phyloP scores from a whole-genome alignment of 2,329 filamentous ascomycete species.

The Sporothrix sp. region DNA sequence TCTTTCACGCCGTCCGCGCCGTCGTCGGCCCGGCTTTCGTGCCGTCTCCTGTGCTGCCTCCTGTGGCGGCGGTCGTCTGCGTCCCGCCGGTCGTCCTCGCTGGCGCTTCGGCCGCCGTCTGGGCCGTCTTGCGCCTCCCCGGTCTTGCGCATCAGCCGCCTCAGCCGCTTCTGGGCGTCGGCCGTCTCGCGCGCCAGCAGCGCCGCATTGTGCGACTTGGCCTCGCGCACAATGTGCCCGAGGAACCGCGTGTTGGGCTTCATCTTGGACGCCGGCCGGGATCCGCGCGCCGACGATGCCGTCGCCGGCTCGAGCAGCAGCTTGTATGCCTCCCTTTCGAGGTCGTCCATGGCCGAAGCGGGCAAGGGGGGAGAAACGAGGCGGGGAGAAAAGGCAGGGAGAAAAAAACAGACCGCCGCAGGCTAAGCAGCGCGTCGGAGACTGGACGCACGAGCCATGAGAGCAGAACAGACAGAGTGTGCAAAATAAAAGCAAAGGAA shows the following conservation, averaged over 20 bases:
- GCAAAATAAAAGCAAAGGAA: not conserved
- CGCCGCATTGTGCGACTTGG: conserved; percentile 79
- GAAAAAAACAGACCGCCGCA: not conserved
- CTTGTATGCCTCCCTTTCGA: conserved; percentile 12
- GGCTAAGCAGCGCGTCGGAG: too few species aligned
- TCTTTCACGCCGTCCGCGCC: not conserved
- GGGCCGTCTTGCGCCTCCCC: not conserved
- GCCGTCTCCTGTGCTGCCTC: not conserved
- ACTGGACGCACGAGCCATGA: too few species aligned
- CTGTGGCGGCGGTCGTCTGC: not conserved
- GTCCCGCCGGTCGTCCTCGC: not conserved
- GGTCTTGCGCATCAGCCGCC: conserved; percentile 35
- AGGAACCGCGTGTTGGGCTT: conserved; percentile 91
- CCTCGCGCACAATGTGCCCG: conserved; percentile 77
- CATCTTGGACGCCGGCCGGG: conserved; percentile 56
- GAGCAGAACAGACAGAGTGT: too few species aligned
- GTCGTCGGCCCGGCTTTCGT: not conserved
- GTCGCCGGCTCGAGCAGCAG: conserved; percentile 11
- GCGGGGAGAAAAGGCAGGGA: not conserved
- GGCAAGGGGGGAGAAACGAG: not conserved
- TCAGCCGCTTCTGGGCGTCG: conserved; percentile 64
- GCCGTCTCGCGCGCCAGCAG: conserved; percentile 74
- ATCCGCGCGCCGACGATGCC: not conserved
- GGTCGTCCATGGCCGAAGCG: conserved; percentile 10
- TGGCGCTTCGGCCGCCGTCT: not conserved